phyloP scores from a whole-genome alignment of 805 yeast species.

The Candida montana region DNA sequence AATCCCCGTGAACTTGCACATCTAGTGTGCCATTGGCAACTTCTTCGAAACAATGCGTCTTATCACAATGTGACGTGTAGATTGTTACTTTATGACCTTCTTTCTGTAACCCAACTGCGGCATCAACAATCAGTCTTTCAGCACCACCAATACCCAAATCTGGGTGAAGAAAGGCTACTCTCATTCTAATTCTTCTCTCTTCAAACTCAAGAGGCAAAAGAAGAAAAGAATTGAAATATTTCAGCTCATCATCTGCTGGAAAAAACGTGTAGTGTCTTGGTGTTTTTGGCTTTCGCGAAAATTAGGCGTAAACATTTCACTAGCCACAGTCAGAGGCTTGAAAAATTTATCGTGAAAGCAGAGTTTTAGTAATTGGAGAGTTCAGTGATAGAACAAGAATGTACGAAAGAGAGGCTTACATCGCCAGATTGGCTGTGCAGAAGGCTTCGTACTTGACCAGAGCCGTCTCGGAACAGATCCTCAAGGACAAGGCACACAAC shows the following conservation, averaged over 20 bases:
- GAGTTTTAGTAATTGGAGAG: no score
- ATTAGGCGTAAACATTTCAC: no score
- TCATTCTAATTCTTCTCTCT: conserved; percentile 26
- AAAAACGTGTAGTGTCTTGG: not conserved
- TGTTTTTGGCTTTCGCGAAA: no score
- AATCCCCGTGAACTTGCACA: conserved; percentile 77
- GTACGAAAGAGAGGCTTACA: conserved; percentile 60
- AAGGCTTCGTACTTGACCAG: conserved; percentile 78
- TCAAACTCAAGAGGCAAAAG: not conserved
- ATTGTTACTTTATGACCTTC: conserved; percentile 58
- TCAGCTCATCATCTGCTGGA: no score
- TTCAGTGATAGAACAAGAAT: conserved; percentile 9
- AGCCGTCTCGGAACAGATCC: conserved; percentile 51
- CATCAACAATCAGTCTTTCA: conserved; percentile 93
- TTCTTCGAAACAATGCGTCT: conserved; percentile 86
- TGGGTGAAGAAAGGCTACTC: conserved; percentile 87
- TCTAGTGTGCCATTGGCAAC: conserved; percentile 51
- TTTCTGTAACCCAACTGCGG: conserved; percentile 80
- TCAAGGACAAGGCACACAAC: conserved; percentile 38
- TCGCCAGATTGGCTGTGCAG: conserved; percentile 88
- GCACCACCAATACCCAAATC: conserved; percentile 98
- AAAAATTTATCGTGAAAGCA: no score
- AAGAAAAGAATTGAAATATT: not conserved
- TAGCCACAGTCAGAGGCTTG: not conserved
- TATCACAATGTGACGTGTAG: conserved; percentile 89